phyloP scores from a whole-genome alignment of 768 basidiomycete genomes.

The Amanita molliuscula region DNA sequence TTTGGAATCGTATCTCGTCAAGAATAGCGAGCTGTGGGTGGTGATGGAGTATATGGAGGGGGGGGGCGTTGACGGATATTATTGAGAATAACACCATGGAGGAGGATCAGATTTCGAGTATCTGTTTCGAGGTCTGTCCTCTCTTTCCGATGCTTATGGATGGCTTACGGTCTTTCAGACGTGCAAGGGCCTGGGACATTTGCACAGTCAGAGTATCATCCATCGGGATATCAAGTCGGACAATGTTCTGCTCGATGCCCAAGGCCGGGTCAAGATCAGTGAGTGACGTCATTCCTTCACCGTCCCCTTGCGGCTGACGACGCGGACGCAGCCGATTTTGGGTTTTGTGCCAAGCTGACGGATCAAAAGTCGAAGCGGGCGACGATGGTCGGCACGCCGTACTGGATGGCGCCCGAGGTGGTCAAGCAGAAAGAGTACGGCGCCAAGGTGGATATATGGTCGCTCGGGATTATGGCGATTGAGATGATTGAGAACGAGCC shows the following conservation, averaged over 20 bases:
- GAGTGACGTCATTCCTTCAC: slow-evolving; percentile 20
- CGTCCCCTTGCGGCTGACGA: not conserved
- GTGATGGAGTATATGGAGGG: slow-evolving; percentile 99
- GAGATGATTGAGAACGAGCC: slow-evolving; percentile 99
- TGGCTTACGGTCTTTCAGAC: slow-evolving; percentile 40
- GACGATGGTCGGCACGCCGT: slow-evolving; percentile 97
- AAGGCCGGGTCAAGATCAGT: slow-evolving; percentile 97
- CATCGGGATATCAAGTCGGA: slow-evolving; percentile 97
- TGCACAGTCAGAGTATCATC: slow-evolving; percentile 91
- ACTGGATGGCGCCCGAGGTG: slow-evolving; percentile 99
- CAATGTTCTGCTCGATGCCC: slow-evolving; percentile 87
- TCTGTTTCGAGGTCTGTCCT: slow-evolving; percentile 73
- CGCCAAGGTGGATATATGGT: slow-evolving; percentile 96
- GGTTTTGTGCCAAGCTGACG: slow-evolving; percentile 92
- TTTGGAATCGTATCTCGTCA: slow-evolving; percentile 82
- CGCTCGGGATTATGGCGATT: slow-evolving; percentile 95
- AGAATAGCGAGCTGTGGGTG: slow-evolving; percentile 87
- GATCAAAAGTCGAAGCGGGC: slow-evolving; percentile 96
- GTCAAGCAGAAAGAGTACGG: slow-evolving; percentile 97
- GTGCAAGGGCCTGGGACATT: slow-evolving; percentile 87
- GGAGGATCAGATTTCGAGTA: slow-evolving; percentile 92
- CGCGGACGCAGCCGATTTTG: slow-evolving; percentile 70
- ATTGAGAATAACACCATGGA: slow-evolving; percentile 95
- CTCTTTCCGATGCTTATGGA: not conserved
- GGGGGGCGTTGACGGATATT: slow-evolving; percentile 89